Evolutionary conservation across 2,329 filamentous ascomycete genomes (phyloP), one percentile per base, ranked within the genome.

Genomic region (Sporothrix schenckii): DNA sequence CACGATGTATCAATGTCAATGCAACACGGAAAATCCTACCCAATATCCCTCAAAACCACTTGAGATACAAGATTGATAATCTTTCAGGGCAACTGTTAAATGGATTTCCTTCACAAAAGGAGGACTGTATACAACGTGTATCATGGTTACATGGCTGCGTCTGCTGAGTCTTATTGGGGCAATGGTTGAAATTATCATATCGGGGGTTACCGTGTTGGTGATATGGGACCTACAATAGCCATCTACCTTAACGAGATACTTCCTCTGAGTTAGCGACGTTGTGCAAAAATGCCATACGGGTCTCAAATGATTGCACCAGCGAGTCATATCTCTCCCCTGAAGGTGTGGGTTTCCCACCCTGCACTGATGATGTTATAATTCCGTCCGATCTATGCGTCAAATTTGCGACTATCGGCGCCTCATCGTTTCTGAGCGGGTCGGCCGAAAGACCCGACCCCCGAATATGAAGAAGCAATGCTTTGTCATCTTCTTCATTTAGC

Each of bases 401-500:
- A 7, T 47, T 61, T 61, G 39, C 21, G 11, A n/a, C 47, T 50
- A 16, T 7, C 14, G 2, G 13, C 13, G 24, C 4, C 21, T 9
- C 39, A 9, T 19, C 7, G 4, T 49, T 21, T 14, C 3, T n/a
- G 16, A 6, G 6, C 6, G 4, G 10, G 3, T 16, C 47, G 16
- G 56, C 4, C 14, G 66, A 27, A 4, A 71, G 47, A 10, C 58
- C 27, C 5, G 30, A 56, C 77, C 89, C 90, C 71, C 90, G 85
- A 68, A 92, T 85, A 71, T 81, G 83, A 60, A 92, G 79, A 85
- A 92, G 89, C 73, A 90, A 77, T 7, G 83, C 81, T 53, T 80
- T 80, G 69, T 72, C 39, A 41, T n/a, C 73, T 60, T 73, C 72
- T 52, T 71, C 74, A 72, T 70, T 61, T 56, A 73, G 34, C 34